Evolutionary conservation across 139 green algal genomes (phyloP).

Genomic region (Auxenochlorella protothecoides): DNA sequence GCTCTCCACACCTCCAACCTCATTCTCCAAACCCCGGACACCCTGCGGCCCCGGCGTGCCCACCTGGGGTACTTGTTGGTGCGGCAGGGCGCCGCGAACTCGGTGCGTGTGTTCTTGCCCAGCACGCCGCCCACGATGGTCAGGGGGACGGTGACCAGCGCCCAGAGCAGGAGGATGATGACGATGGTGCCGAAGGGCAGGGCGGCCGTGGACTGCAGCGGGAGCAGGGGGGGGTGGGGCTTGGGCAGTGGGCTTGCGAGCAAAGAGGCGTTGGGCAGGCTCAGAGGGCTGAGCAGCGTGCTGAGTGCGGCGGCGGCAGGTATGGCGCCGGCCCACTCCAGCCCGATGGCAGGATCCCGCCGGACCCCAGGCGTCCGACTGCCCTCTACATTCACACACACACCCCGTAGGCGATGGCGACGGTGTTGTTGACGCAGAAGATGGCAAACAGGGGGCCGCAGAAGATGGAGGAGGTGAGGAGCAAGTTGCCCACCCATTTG

Average conservation of each 20-base stretch:
- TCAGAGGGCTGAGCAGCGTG: too few relatives aligned
- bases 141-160: constrained; percentile 80
- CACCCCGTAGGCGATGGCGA: constrained; percentile 51
- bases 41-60: neutral
- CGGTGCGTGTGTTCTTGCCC: constrained; percentile 55
- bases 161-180: constrained; percentile 77
- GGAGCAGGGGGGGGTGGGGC: neutral
- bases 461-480: constrained; percentile 61
- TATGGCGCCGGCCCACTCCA: too few relatives aligned
- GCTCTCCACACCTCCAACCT: too few relatives aligned
- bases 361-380: too few relatives aligned
- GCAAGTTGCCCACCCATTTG: constrained; percentile 64
- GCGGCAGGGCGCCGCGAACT: constrained; percentile 68
- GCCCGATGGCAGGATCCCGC: too few relatives aligned
- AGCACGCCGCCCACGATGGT: constrained; percentile 82
- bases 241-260: too few relatives aligned
- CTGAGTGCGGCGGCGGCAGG: too few relatives aligned
- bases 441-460: constrained; percentile 65
- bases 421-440: constrained; percentile 71
- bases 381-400: neutral
- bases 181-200: constrained; percentile 80
- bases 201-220: constrained; percentile 51
- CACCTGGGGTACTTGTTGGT: constrained; percentile 83
- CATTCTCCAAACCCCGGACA: neutral
- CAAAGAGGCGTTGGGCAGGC: too few relatives aligned